Conservation (phyloP, 495 filamentous ascomycete genomes). For the Podospora appendiculata region DNA sequence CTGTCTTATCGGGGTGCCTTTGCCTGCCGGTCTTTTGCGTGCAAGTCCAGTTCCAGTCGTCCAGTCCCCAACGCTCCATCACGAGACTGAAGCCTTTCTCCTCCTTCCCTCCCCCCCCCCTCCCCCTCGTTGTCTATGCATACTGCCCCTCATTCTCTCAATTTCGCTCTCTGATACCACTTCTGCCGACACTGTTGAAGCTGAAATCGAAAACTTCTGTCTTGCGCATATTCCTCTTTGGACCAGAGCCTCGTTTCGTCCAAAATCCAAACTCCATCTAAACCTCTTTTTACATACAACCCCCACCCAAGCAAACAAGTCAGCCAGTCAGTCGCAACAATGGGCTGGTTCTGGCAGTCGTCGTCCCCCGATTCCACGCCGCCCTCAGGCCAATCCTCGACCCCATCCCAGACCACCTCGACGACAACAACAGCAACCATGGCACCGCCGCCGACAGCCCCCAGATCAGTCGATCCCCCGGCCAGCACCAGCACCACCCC, state of each 20-base stretch:
- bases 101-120: neutral
- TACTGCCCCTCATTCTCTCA: conserved; percentile 1
- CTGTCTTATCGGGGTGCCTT: no score
- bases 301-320: neutral
- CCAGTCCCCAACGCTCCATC: neutral
- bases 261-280: no score
- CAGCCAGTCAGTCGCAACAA: conserved; percentile 15
- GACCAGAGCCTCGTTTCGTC: no score
- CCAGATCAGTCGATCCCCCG: conserved; percentile 8
- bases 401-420: neutral
- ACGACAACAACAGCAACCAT: conserved; percentile 1
- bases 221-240: no score
- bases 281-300: neutral
- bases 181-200: no score
- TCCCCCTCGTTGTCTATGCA: neutral
- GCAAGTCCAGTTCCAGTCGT: no score
- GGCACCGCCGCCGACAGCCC: neutral
- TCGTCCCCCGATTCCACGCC: conserved; percentile 19
- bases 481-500: conserved; percentile 10
- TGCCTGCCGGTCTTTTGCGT: no score
- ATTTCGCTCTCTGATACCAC: no score
- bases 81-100: conserved; percentile 1
- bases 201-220: no score
- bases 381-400: neutral
- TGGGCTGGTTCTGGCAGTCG: conserved; percentile 46